Conservation (phyloP, 2,329 filamentous ascomycete genomes). For the Beauveria rudraprayagi region DNA sequence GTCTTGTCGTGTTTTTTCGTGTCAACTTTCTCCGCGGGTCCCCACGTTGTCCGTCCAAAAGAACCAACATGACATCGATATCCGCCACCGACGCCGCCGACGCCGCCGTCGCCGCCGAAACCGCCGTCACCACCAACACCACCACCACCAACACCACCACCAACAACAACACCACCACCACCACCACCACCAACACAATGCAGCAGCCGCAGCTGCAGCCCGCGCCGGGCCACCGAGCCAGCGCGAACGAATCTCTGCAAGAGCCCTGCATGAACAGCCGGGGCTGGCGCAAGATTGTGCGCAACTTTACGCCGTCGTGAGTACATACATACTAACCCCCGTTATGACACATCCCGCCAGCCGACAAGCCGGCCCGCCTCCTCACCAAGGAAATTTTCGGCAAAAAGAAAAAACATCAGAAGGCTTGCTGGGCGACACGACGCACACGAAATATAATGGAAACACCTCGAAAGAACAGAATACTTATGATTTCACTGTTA, state of each 20-base stretch:
- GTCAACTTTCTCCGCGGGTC: neutral
- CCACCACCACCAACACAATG: neutral
- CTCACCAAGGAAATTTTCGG: neutral
- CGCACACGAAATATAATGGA: too few species aligned
- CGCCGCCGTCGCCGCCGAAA: neutral
- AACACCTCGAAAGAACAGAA: too few species aligned
- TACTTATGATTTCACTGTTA: neutral
- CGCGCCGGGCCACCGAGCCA: neutral
- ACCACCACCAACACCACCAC: neutral
- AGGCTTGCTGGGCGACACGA: too few species aligned
- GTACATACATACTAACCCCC: slow-evolving; percentile 13
- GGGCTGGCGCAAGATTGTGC: slow-evolving; percentile 38
- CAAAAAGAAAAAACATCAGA: too few species aligned
- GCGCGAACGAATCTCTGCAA: slow-evolving; percentile 9
- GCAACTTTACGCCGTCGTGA: slow-evolving; percentile 48
- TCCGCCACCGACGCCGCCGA: neutral
- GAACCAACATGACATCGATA: neutral
- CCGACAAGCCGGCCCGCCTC: neutral
- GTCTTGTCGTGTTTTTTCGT: neutral
- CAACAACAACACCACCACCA: neutral
- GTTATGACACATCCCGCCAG: neutral
- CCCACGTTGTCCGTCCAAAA: too few species aligned
- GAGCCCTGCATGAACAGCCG: slow-evolving; percentile 25
- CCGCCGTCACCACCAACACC: neutral
- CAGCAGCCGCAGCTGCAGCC: slow-evolving; percentile 13